A percentile compares a stretch with the other conserved stretches of the same genome.
These are phyloP conservation scores for Nitzschia sp. DNA, from an alignment of 108 stramenopile genomes.

Conservation along the genomic window DNA sequence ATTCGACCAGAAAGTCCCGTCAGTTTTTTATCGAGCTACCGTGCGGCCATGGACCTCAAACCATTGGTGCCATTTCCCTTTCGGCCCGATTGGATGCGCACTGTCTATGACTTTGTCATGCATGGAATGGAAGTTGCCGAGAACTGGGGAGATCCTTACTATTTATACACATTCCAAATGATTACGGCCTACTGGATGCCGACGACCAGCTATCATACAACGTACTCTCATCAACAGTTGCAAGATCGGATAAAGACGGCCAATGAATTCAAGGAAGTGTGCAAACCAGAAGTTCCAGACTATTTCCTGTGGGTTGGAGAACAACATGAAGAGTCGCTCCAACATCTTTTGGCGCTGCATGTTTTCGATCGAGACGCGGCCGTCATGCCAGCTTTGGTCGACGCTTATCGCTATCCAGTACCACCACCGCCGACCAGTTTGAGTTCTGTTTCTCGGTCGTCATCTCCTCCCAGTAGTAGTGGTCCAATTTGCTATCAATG, in stretches of 20 bases:
- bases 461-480: background rate
- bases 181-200: slow-evolving; percentile 24
- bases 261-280: slow-evolving; percentile 9
- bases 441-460: background rate
- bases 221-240: slow-evolving; percentile 8
- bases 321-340: slow-evolving; percentile 11
- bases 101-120: slow-evolving; percentile 6
- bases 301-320: slow-evolving; percentile 13
- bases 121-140: slow-evolving; percentile 4
- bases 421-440: background rate
- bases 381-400: background rate
- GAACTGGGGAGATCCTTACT: slow-evolving; percentile 23
- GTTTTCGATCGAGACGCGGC: background rate
- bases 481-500: background rate
- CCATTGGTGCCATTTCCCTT: background rate
- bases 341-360: background rate
- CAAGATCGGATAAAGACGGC: background rate
- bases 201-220: background rate
- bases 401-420: slow-evolving; percentile 1
- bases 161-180: slow-evolving; percentile 12
- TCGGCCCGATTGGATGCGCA: slow-evolving; percentile 2
- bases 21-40: background rate
- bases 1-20: slow-evolving; percentile 22
- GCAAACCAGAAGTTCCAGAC: slow-evolving; percentile 1
- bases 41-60: background rate